Evolutionary conservation across 2,329 filamentous ascomycete genomes (phyloP), one percentile per base, ranked within the genome.

Genomic region (Hypoxylon sp.): DNA sequence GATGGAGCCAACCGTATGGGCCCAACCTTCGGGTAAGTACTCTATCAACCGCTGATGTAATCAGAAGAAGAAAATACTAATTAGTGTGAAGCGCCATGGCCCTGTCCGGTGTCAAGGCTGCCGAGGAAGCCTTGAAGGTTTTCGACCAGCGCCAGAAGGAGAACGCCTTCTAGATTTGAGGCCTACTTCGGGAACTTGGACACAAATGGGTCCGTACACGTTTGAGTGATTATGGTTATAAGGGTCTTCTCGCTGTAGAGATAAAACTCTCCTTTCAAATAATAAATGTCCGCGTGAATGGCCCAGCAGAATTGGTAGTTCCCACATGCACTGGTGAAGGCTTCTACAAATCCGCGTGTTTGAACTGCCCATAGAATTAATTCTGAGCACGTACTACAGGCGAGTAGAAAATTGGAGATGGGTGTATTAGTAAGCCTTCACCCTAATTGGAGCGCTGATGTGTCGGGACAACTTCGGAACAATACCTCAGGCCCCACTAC

Each of bases 1-100:
- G 94, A 97, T 77, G 94, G 94, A 17, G 93, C 93, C 69, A 97
- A 97, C 84, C 89, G 94, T 59, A 97, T 97, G 94, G 95, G 91
- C 79, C 77, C 77, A 7, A 79, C 77, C 13, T 79, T 79, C 20
- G 77, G 74, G 72, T 73, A 70, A 71, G 72, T 66, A 11, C 25
- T 22, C 51, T 56, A 31, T 6, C 27, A 30, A 22, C 10, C 35
- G 35, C 1, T 2, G 14, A 49, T 40, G 27, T 2, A 3, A 14
- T 31, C 48, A 4, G 44, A 46, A 46, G n/a, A 49, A 13, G 2
- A 6, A 42, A 33, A 63, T 46, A 33, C 66, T 73, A 64, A 73
- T 59, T 46, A 68, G 14, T 27, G 3, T 33, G 17, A 46, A 93
- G 93, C 63, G 94, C 94, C 58, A 97, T 97, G 94, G 93, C 88